Conservation (phyloP, 1,284 basidiomycete genomes). For the Tilletia indica region DNA sequence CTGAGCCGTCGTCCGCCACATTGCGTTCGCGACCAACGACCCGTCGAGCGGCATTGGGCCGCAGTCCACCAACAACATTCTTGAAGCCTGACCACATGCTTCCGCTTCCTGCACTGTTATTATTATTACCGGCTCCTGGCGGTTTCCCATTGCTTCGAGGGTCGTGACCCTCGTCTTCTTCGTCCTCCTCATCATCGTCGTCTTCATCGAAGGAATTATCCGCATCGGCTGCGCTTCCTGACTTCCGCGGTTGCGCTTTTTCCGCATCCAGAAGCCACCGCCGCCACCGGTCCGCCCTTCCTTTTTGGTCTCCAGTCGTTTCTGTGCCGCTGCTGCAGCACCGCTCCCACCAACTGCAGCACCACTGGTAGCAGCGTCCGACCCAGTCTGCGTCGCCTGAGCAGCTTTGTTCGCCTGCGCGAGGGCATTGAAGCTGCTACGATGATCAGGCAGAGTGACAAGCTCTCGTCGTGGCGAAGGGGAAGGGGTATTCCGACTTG, state of each 20-base stretch:
- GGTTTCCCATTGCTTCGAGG: no score
- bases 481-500: background rate
- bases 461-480: background rate
- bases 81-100: background rate
- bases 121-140: background rate
- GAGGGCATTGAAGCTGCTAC: constrained; percentile 5
- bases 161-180: constrained; percentile 11
- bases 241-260: background rate
- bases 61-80: background rate
- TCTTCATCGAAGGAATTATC: constrained; percentile 12
- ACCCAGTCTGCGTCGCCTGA: background rate
- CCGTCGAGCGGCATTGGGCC: background rate
- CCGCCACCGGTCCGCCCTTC: background rate
- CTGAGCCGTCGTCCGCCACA: background rate
- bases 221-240: background rate
- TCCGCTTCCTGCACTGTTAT: background rate
- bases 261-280: constrained; percentile 10
- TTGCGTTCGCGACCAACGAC: background rate
- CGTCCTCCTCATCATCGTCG: constrained; percentile 18
- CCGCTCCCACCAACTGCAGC: background rate
- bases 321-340: background rate
- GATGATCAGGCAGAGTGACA: background rate
- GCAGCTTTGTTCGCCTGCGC: no score
- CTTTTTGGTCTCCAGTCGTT: background rate
- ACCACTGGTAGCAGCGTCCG: background rate